Conservation (phyloP, 2,329 filamentous ascomycete species). For the Alternaria alternata region DNA sequence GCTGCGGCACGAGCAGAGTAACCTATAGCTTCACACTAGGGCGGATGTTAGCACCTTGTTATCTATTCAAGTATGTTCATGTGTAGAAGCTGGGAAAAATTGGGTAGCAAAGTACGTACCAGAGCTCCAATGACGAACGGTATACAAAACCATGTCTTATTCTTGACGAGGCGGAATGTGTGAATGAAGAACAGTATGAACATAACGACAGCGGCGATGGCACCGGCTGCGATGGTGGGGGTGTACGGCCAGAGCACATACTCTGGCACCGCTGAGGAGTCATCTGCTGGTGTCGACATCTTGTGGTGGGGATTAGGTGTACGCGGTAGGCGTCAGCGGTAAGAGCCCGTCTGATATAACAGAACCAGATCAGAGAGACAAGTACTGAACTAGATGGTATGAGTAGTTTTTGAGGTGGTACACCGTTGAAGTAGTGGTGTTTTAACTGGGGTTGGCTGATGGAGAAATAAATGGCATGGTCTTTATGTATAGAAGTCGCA, state of each 20-base stretch:
- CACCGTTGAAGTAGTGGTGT: background rate
- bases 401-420: background rate
- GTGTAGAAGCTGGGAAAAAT: constrained; percentile 46
- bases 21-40: constrained; percentile 51
- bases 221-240: constrained; percentile 58
- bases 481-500: constrained; percentile 2
- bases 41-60: constrained; percentile 1
- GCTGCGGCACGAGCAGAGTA: constrained; percentile 51
- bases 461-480: background rate
- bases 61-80: constrained; percentile 3
- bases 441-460: background rate
- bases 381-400: background rate
- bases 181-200: constrained; percentile 54
- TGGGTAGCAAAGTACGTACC: constrained; percentile 30
- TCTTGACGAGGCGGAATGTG: constrained; percentile 53
- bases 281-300: constrained; percentile 24
- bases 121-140: constrained; percentile 59
- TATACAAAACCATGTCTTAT: constrained; percentile 61
- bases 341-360: background rate
- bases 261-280: constrained; percentile 19
- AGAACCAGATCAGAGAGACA: background rate
- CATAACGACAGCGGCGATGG: constrained; percentile 61
- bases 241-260: constrained; percentile 51
- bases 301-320: background rate
- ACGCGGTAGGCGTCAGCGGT: background rate